These are phyloP conservation scores for Neonectria coccinea DNA, from an alignment of 2,329 filamentous ascomycete genomes.

Conservation along the genomic window DNA sequence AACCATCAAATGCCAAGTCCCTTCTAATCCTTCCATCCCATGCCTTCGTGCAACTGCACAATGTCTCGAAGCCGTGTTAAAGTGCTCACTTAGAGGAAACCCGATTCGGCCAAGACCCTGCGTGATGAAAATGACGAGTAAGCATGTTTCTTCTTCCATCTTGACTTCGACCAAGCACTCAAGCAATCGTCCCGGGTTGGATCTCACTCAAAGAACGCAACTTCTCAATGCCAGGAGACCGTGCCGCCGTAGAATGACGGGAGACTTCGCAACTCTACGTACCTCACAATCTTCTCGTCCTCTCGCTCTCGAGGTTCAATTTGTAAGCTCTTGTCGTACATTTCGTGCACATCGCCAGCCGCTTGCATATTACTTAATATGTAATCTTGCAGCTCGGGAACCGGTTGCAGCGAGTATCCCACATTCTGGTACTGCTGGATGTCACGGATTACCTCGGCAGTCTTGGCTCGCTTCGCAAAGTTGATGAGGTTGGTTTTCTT, in stretches of 20 bases:
- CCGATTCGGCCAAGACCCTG: constrained; percentile 71
- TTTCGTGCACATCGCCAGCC: constrained; percentile 96
- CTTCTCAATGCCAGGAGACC: constrained; percentile 38
- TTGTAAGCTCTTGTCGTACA: constrained; percentile 97
- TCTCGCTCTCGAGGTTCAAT: constrained; percentile 96
- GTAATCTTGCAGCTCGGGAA: constrained; percentile 94
- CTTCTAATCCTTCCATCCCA: constrained; percentile 1
- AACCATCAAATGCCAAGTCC: not conserved
- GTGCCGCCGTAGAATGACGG: constrained; percentile 39
- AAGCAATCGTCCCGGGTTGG: constrained; percentile 9
- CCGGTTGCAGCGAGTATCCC: constrained; percentile 90
- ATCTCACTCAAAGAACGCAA: constrained; percentile 17
- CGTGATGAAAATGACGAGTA: constrained; percentile 40
- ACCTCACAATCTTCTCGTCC: constrained; percentile 99
- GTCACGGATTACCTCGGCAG: constrained; percentile 96
- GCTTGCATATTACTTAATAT: constrained; percentile 96
- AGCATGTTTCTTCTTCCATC: constrained; percentile 35
- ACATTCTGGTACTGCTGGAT: constrained; percentile 99
- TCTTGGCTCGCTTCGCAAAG: constrained; percentile 98
- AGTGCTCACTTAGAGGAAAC: constrained; percentile 62
- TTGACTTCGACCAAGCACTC: constrained; percentile 9
- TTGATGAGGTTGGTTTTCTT: constrained; percentile 98
- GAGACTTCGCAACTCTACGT: constrained; percentile 56
- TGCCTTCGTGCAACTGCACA: constrained; percentile 22
- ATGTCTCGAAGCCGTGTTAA: constrained; percentile 27